Base-by-base conservation (phyloP, 1,284 basidiomycete genomes). In the Ceratobasidium sp. region DNA sequence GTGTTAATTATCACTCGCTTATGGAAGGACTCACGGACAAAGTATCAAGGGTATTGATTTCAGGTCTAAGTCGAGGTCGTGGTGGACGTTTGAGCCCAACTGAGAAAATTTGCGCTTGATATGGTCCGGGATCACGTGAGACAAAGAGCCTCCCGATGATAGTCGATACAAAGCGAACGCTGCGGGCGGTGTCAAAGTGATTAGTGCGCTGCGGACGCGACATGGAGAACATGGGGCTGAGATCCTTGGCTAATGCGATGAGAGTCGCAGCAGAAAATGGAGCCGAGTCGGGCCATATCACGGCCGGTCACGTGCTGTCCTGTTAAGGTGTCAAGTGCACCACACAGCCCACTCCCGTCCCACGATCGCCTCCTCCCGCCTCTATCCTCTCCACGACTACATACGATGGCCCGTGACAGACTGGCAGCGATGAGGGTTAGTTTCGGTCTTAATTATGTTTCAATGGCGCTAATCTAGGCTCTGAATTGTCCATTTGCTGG, bases 401-500 rank as follows among this genome's bases (percentile, higher is more conserved):
- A 39, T 43, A 52, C 32, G 1, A 71, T 71, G 67, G 57, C 67
- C 18, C 60, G 60, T 16, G 67, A 71, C 39, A 58, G 67, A 59
- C 41, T 71, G 67, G 67, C 67, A 71, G 67, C 67, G 34, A 59
- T 46, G 43, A 46, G 67, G 67, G 67, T 71, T 28, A 71, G 67
- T 45, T 14, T 23, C 10, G 28, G 2, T 28, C 3, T 18, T 28
- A 71, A 58, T 12, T 52, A 26, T 32, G 39, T 14, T 23, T 3
- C 5, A 32, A 28, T 23, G 18, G 26, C 14, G 55, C 43, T 58
- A 71, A 60, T 50, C n/a, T 26, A 43, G 2, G 28, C 30, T 57
- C n/a, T 39, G 28, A 16, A 9, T 58, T 60, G 45, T 45, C 32
- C 28, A n/a, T 60, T 71, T 50, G 67, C 67, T 71, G 67, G 67